Percentiles rank a stretch among this genome's conserved stretches.
Evolutionary conservation across 2,329 filamentous ascomycete species (phyloP).

Genomic region (Hymenoscyphus linearis): DNA sequence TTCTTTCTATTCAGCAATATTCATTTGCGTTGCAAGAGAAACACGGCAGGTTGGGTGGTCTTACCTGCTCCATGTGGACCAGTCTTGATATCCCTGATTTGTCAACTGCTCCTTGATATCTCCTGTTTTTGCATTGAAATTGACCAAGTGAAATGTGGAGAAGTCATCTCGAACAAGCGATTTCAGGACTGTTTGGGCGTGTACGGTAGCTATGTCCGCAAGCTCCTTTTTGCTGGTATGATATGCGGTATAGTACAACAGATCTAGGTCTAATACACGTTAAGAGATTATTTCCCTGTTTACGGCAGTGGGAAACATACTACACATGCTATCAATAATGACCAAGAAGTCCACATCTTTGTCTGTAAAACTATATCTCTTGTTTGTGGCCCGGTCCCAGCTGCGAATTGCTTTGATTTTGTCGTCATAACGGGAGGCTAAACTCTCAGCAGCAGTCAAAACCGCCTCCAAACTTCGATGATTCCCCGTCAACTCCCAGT

Average conservation of each 20-base stretch:
- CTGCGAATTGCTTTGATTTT: conserved; percentile 29
- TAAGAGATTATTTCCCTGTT: neutral
- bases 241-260: conserved; percentile 32
- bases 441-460: conserved; percentile 39
- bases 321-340: conserved; percentile 33
- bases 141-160: conserved; percentile 36
- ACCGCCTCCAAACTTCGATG: conserved; percentile 37
- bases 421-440: conserved; percentile 25
- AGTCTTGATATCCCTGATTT: conserved; percentile 36
- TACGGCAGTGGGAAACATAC: conserved; percentile 11
- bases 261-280: conserved; percentile 27
- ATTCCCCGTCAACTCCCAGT: conserved; percentile 43
- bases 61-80: conserved; percentile 34
- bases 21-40: neutral
- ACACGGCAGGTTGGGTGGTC: neutral
- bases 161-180: conserved; percentile 32
- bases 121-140: conserved; percentile 36
- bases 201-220: conserved; percentile 30
- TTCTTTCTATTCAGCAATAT: neutral
- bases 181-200: conserved; percentile 32
- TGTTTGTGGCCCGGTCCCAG: conserved; percentile 34
- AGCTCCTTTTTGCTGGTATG: conserved; percentile 28
- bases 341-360: conserved; percentile 26
- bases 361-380: conserved; percentile 14
- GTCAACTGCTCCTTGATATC: conserved; percentile 34